Percentiles rank a stretch among this genome's conserved stretches.
Conservation (phyloP, 2,329 filamentous ascomycete species). For the Fusarium chuoi region DNA sequence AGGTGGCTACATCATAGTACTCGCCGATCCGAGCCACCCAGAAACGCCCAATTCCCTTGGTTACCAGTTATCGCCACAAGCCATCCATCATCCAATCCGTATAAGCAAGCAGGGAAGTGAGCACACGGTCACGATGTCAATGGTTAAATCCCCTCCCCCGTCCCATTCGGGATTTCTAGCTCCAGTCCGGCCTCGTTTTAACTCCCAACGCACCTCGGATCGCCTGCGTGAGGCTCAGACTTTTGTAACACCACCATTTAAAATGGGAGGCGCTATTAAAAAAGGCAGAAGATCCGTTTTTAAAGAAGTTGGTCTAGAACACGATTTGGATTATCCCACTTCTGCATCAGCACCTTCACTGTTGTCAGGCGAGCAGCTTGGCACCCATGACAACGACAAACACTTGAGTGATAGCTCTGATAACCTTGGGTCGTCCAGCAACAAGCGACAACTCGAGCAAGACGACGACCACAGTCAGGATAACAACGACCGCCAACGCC, state of each 20-base stretch:
- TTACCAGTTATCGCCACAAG: slow-evolving; percentile 32
- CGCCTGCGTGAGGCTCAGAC: slow-evolving; percentile 61
- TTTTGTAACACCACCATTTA: slow-evolving; percentile 51
- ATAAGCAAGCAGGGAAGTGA: neutral
- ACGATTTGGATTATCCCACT: slow-evolving; percentile 45
- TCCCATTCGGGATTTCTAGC: slow-evolving; percentile 24
- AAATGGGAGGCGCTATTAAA: slow-evolving; percentile 57
- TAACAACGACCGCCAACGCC: slow-evolving; percentile 7
- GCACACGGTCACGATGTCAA: slow-evolving; percentile 31
- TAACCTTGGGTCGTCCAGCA: slow-evolving; percentile 3
- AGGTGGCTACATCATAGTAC: slow-evolving; percentile 44
- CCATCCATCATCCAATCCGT: slow-evolving; percentile 20
- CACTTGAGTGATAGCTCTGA: slow-evolving; percentile 47
- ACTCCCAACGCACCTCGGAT: slow-evolving; percentile 62
- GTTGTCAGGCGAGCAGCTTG: slow-evolving; percentile 22
- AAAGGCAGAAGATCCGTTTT: slow-evolving; percentile 64
- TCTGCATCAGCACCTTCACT: slow-evolving; percentile 21
- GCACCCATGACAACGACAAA: slow-evolving; percentile 44
- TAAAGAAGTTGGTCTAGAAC: slow-evolving; percentile 60
- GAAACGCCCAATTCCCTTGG: slow-evolving; percentile 15
- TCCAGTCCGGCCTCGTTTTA: slow-evolving; percentile 59
- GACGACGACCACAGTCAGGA: slow-evolving; percentile 10
- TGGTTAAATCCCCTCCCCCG: slow-evolving; percentile 35
- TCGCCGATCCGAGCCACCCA: slow-evolving; percentile 39
- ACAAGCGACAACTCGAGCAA: slow-evolving; percentile 10